These are phyloP conservation scores for Lipomyces chichibuensis DNA, from an alignment of 805 yeast species.

Conservation along the genomic window DNA sequence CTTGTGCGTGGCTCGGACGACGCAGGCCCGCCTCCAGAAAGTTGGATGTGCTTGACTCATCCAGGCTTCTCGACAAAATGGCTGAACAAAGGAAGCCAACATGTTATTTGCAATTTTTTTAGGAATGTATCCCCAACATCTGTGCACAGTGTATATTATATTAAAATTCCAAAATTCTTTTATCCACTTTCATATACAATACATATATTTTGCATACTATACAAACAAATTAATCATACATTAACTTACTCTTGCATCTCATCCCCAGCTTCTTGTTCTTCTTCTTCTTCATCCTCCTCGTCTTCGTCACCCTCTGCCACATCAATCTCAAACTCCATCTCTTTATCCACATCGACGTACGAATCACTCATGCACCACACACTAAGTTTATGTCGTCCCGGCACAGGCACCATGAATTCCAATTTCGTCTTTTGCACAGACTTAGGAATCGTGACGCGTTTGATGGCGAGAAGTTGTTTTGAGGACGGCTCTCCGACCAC, in stretches of 20 bases:
- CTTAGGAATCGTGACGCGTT: slow-evolving; percentile 59
- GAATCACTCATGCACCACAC: slow-evolving; percentile 91
- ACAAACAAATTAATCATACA: not conserved
- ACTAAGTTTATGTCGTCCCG: slow-evolving; percentile 65
- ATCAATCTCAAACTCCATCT: slow-evolving; percentile 54
- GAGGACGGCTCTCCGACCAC: slow-evolving; percentile 69
- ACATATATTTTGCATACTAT: not conserved
- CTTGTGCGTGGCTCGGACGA: not conserved
- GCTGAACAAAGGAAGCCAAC: too few species aligned
- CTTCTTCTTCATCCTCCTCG: slow-evolving; percentile 37
- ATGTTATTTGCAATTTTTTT: too few species aligned
- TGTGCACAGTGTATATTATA: too few species aligned
- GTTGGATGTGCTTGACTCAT: too few species aligned
- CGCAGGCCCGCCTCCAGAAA: not conserved
- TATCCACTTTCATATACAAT: not conserved
- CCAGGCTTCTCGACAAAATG: not conserved
- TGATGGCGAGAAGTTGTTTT: slow-evolving; percentile 71
- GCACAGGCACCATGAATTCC: slow-evolving; percentile 58
- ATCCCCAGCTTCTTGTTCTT: slow-evolving; percentile 17
- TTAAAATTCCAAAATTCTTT: not conserved
- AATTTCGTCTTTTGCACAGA: slow-evolving; percentile 58
- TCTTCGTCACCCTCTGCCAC: slow-evolving; percentile 39
- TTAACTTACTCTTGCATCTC: slow-evolving; percentile 1
- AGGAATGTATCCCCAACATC: too few species aligned
- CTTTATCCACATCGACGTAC: slow-evolving; percentile 91